phyloP scores from a whole-genome alignment of 176 grass and related monocot genomes.

The Poa annua region DNA sequence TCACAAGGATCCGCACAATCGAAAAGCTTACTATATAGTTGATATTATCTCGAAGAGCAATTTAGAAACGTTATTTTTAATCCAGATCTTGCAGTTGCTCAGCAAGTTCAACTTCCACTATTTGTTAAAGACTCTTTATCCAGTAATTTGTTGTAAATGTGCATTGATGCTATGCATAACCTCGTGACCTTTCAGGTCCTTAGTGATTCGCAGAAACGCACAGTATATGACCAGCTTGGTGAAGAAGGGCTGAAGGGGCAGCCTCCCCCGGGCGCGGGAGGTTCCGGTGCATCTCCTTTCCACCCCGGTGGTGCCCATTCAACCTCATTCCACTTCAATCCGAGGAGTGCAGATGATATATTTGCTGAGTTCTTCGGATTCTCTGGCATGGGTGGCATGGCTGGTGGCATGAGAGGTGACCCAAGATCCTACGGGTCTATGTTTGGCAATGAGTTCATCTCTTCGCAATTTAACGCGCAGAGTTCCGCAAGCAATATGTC shows the following conservation, averaged over 20 bases:
- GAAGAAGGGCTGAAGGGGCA: slow-evolving; percentile 88
- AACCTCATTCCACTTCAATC: slow-evolving; percentile 67
- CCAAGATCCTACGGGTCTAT: slow-evolving; percentile 56
- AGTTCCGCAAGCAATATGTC: slow-evolving; percentile 50
- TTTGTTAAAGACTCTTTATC: neutral
- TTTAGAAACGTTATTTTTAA: neutral
- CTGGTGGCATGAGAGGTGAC: slow-evolving; percentile 51
- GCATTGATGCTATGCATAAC: slow-evolving; percentile 23
- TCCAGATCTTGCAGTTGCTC: neutral
- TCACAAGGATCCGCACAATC: neutral
- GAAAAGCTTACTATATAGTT: neutral
- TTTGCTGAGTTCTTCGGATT: slow-evolving; percentile 88
- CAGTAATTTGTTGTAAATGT: slow-evolving; percentile 8
- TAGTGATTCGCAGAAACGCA: slow-evolving; percentile 87
- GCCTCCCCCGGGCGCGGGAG: slow-evolving; percentile 60
- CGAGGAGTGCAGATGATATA: slow-evolving; percentile 75
- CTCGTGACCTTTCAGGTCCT: slow-evolving; percentile 63
- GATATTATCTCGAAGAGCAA: neutral
- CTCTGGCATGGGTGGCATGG: slow-evolving; percentile 28
- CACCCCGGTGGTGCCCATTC: slow-evolving; percentile 52
- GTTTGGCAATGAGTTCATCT: slow-evolving; percentile 65
- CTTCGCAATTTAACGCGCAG: slow-evolving; percentile 46
- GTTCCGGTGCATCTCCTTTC: slow-evolving; percentile 48
- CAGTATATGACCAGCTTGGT: slow-evolving; percentile 85
- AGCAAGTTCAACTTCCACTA: neutral